Conservation (phyloP, 768 basidiomycete genomes). For the Phallus indusiatus region DNA sequence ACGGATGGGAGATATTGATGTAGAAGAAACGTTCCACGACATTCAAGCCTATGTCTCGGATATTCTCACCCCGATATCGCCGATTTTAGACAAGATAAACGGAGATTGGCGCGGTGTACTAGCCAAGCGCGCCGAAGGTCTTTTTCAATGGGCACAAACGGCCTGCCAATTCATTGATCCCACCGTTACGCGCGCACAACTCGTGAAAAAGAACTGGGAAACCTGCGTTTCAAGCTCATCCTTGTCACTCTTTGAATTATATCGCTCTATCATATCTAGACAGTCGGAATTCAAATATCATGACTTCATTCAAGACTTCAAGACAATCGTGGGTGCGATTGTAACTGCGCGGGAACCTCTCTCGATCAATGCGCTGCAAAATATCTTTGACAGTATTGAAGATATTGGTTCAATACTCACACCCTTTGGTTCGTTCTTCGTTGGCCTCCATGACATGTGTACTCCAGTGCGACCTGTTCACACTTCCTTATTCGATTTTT, state of each 20-base stretch:
- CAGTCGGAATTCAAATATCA: conserved; percentile 12
- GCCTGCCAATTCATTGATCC: conserved; percentile 18
- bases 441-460: conserved; percentile 12
- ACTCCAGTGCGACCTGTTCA: conserved; percentile 16
- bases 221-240: conserved; percentile 12
- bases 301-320: conserved; percentile 9
- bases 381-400: conserved; percentile 12
- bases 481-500: conserved; percentile 22
- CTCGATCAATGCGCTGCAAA: conserved; percentile 3
- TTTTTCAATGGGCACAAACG: conserved; percentile 24
- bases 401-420: neutral
- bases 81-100: neutral
- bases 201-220: neutral
- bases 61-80: neutral
- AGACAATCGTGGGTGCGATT: conserved; percentile 16
- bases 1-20: neutral
- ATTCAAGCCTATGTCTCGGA: neutral
- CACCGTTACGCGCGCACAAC: neutral
- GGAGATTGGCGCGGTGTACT: conserved; percentile 1
- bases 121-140: conserved; percentile 20
- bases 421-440: conserved; percentile 13
- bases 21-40: neutral
- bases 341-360: conserved; percentile 19
- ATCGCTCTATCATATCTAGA: conserved; percentile 13
- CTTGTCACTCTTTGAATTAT: conserved; percentile 14